Percentiles rank a stretch among this genome's conserved stretches.
Evolutionary conservation across 1,284 basidiomycete species (phyloP).

Genomic region (Rhodotorula sp.): DNA sequence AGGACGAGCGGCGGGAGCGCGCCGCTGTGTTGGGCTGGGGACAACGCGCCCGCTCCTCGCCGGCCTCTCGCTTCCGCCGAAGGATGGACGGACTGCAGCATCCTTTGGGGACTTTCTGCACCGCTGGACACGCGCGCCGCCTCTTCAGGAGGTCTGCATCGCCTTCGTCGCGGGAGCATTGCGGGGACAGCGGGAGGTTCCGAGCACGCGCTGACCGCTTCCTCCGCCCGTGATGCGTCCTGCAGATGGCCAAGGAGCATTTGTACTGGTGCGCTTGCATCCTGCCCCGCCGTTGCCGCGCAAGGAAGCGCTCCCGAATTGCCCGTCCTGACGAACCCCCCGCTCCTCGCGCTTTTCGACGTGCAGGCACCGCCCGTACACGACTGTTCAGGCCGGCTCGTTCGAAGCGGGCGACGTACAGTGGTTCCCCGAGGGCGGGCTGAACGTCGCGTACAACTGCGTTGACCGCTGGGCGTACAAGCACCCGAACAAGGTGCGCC

Average conservation of each 20-base stretch:
- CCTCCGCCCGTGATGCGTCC: not conserved
- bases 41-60: too few species aligned
- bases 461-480: constrained; percentile 94
- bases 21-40: too few species aligned
- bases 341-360: too few species aligned
- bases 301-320: not conserved
- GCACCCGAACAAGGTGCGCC: constrained; percentile 77
- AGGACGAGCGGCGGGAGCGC: too few species aligned
- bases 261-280: constrained; percentile 64
- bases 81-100: too few species aligned
- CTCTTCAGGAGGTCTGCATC: too few species aligned
- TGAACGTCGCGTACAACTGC: constrained; percentile 88
- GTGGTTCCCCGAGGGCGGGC: constrained; percentile 70
- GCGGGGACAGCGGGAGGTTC: constrained; percentile 5
- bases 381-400: constrained; percentile 78
- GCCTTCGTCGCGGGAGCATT: not conserved
- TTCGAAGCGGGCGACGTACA: constrained; percentile 86
- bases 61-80: not conserved
- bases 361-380: constrained; percentile 76
- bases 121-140: too few species aligned
- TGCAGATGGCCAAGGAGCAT: constrained; percentile 73
- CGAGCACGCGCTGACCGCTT: constrained; percentile 5
- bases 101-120: too few species aligned
- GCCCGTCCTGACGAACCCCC: not conserved
- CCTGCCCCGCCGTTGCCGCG: not conserved